Evolutionary conservation across 1,139 yeast genomes (phyloP), one percentile per base, ranked within the genome.

Genomic region (Hemisphaericaspora lyxosophila): DNA sequence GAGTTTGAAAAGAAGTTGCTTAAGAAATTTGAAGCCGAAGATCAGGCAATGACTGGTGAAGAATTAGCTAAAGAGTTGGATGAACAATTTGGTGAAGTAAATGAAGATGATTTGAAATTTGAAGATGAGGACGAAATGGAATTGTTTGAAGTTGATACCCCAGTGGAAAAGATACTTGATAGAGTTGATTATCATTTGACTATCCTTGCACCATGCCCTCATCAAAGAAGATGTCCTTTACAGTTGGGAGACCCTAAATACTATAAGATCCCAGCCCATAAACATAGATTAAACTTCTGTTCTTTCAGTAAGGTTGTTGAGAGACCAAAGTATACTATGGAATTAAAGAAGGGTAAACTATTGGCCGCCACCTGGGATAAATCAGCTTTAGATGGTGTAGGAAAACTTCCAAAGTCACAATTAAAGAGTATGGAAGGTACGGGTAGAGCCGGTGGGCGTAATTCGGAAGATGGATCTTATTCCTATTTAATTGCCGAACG

Each of bases 171-270:
- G 14, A 29, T 30, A 17, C n/a, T 22, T n/a, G 45, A 39, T 17
- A 50, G 61, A 50, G 64, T 67, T 4, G 73, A 73, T 47, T 82
- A 73, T 51, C 81, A 82, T 47, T 50, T 85, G 31, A 73, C 73
- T 38, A 73, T 90, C 8, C 54, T 92, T 22, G 96, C 96, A 0
- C 98, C 98, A 4, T 92, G 97, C 55, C 64, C 95, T 0, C 97
- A 92, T 57, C 97, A 89, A 52, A 78, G 82, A 20, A 76, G 70
- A 49, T 90, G 97, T 54, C 97, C 98, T 0, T 64, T 92, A 39
- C 97, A 89, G 57, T 72, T 80, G 23, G 82, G 83, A 11, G 85
- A 83, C 43, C 88, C 90, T 5, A 79, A 79, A 31, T 80, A 73
- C 48, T 84, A 83, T 51, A 70, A 72, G 36, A 73, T 75, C 31